Base-by-base conservation (phyloP, 371 early-diverging fungal genomes). In the Enterocytospora artemiae region DNA sequence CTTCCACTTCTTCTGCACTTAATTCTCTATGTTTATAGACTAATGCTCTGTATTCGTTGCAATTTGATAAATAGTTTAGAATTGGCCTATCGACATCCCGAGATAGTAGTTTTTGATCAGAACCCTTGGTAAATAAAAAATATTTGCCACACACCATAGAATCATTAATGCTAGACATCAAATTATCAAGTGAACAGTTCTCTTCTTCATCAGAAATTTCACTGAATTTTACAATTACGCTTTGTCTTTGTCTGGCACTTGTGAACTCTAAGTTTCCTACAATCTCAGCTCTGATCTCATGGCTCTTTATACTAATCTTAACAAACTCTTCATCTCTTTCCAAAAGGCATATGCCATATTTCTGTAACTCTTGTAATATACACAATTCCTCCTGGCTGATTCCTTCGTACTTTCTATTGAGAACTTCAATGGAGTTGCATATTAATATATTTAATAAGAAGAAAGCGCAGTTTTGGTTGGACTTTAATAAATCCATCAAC, bases 41-140 rank as follows among this genome's bases (percentile, higher is more conserved):
- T 34, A 98, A 82, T 0, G 91, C 89, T 14, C 96, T 84, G 44
- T 93, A 84, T 62, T 85, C 84, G 1, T 88, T 86, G 67, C 85
- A 88, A 14, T 77, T 68, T 45, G 87, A 85, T 30, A 88, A 80
- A 22, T 58, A 36, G 2, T 28, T 30, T 46, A 12, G 34, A 18
- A 59, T 41, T 22, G 14, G 12, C 1, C 27, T 44, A 3, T 18
- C n/a, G 25, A 25, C 31, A 31, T 54, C 60, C 25, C 51, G 41
- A 43, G 48, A n/a, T 0, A 65, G 32, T 27, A 79, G 48, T 9
- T 43, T 67, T 53, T 70, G 70, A 72, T 96, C 96, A 12, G 94
- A 93, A 16, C 99, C 99, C 76, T 98, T 98, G 67, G 85, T 85
- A 27, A 80, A 65, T 18, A 78, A 46, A 52, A 71, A 70, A 48